A percentile compares a stretch with the other conserved stretches of the same genome.
Evolutionary conservation across 1,139 yeast species (phyloP).

Genomic region (Debaryomyces psychrophilus): DNA sequence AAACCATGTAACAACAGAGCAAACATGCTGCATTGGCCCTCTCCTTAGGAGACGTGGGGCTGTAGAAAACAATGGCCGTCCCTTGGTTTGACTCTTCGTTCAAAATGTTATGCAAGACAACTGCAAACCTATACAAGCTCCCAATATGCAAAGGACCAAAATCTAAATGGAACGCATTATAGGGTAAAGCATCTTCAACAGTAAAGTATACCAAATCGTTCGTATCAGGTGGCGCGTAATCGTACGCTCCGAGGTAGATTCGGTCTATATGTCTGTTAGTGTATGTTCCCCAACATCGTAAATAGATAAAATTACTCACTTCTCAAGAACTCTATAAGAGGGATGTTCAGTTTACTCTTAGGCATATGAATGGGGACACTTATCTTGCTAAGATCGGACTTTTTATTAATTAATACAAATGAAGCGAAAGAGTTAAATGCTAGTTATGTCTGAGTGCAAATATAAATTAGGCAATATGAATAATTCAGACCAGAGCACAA

Average conservation of each 20-base stretch:
- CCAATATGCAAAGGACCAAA: constrained; percentile 97
- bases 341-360: constrained; percentile 29
- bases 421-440: not conserved
- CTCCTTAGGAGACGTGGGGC: constrained; percentile 77
- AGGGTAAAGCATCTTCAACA: constrained; percentile 87
- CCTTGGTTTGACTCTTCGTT: constrained; percentile 84
- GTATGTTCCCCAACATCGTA: not conserved
- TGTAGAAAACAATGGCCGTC: constrained; percentile 88
- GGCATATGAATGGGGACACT: constrained; percentile 19
- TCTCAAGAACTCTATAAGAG: constrained; percentile 50
- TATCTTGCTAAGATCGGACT: not conserved
- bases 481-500: not conserved
- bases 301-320: constrained; percentile 31
- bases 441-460: constrained; percentile 2
- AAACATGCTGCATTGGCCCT: constrained; percentile 95
- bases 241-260: constrained; percentile 89
- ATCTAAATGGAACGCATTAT: constrained; percentile 91
- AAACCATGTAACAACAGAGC: constrained; percentile 90
- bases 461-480: not conserved
- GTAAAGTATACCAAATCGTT: constrained; percentile 82
- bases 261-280: constrained; percentile 51
- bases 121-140: constrained; percentile 91
- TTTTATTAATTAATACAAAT: constrained; percentile 5
- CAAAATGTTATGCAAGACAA: constrained; percentile 84
- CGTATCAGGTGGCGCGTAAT: constrained; percentile 75